Evolutionary conservation across 306 rosid genomes (phyloP), one percentile per base, ranked within the genome.

Genomic region (Vigna mungo): DNA sequence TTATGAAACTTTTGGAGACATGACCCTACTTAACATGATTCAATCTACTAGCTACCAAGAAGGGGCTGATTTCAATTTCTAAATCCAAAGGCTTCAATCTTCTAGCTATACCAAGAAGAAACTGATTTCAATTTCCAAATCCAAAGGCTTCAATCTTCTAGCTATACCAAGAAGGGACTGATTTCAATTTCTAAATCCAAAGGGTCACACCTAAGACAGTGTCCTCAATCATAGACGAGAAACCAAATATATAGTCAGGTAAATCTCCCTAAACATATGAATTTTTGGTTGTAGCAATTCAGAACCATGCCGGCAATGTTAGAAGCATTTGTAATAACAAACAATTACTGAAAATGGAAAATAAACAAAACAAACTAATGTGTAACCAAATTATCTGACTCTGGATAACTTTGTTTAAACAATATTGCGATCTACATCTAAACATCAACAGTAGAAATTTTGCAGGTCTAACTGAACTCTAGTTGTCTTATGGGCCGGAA

Each of bases 211-310:
- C 47, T 25, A 41, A 44, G n/a, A 64, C 11, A 49, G 46, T 34
- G 41, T 27, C 39, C 30, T 46, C 65, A 77, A 65, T 51, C 18
- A 76, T 17, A 76, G 5, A 27, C 30, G 60, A 20, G 15, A 59
- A 46, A 52, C 13, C 55, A n/a, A 54, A 74, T 6, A 59, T 5
- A 52, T 6, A 52, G 55, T 32, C 44, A 68, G 18, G 23, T 1
- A 58, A 56, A 15, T 21, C 27, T 58, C 54, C 47, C 64, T 68
- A 32, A 78, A 51, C 51, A 17, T 9, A 41, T 6, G 51, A 55
- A 46, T 34, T 14, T 12, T 48, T 1, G 49, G 49, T 30, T 17
- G 25, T 9, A 36, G 53, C 14, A 78, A 15, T 36, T 59, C 62
- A 48, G 10, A 61, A 70, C 25, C 47, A 71, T 0, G 14, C 36